Evolutionary conservation across 768 basidiomycete species (phyloP).

Genomic region (Thelephora aurantiotincta): DNA sequence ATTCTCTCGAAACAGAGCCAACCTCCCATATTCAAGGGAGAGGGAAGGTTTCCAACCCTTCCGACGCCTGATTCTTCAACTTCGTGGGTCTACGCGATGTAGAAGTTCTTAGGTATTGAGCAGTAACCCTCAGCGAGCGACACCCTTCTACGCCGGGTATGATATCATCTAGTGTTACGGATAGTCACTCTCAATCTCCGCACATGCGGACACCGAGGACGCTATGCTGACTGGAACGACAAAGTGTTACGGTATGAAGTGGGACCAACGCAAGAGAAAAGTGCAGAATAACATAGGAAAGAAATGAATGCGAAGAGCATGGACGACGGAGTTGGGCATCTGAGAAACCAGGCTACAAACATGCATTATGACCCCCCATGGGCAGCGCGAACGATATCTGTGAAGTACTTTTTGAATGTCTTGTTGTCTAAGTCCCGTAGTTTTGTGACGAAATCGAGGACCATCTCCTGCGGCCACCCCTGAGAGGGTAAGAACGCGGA

Average conservation of each 20-base stretch:
- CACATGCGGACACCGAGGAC: too few relatives aligned
- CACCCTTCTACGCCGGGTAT: too few relatives aligned
- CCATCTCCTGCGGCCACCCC: conserved; percentile 69
- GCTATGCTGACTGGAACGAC: background rate
- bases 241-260: background rate
- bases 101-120: too few relatives aligned
- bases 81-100: too few relatives aligned
- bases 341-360: conserved; percentile 1
- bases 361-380: conserved; percentile 39
- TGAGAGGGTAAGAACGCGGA: conserved; percentile 76
- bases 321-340: background rate
- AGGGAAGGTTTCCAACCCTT: too few relatives aligned
- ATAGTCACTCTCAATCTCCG: too few relatives aligned
- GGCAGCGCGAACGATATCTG: conserved; percentile 68
- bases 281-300: background rate
- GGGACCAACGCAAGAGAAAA: background rate
- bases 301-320: background rate
- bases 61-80: too few relatives aligned
- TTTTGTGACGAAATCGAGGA: conserved; percentile 66
- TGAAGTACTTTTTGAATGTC: conserved; percentile 74
- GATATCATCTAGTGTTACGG: too few relatives aligned
- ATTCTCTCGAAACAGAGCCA: too few relatives aligned
- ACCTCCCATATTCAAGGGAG: too few relatives aligned
- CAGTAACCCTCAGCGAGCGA: too few relatives aligned
- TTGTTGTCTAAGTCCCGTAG: conserved; percentile 63